phyloP scores from a whole-genome alignment of 208 protist species.

The Leishmania amazonensis region DNA sequence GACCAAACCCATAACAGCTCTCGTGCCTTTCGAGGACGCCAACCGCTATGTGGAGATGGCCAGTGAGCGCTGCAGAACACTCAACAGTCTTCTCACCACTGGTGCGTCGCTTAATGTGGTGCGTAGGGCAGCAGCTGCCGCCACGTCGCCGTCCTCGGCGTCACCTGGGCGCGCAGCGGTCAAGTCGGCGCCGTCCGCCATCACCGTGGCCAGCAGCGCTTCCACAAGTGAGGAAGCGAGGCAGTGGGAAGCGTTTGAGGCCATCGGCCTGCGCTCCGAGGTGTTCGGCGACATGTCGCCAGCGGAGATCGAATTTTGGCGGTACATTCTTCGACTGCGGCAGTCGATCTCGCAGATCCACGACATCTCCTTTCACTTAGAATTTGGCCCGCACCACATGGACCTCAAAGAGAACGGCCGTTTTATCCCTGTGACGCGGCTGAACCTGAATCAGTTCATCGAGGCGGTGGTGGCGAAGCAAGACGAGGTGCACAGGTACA shows the following conservation, averaged over 20 bases:
- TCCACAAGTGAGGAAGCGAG: neutral
- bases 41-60: constrained; percentile 35
- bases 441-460: constrained; percentile 50
- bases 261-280: constrained; percentile 30
- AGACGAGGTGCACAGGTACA: constrained; percentile 34
- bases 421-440: constrained; percentile 32
- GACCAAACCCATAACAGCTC: constrained; percentile 13
- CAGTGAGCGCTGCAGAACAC: constrained; percentile 24
- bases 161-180: neutral
- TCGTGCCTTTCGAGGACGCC: constrained; percentile 41
- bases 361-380: constrained; percentile 32
- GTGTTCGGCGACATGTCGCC: constrained; percentile 25
- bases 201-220: neutral
- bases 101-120: constrained; percentile 25
- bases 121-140: constrained; percentile 2
- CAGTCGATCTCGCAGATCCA: constrained; percentile 22
- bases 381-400: constrained; percentile 26
- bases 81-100: constrained; percentile 30
- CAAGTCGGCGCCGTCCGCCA: constrained; percentile 2
- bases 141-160: neutral
- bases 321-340: constrained; percentile 25
- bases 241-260: constrained; percentile 16
- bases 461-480: constrained; percentile 24
- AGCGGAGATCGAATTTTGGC: constrained; percentile 35
- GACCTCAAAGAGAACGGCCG: constrained; percentile 35